phyloP scores from a whole-genome alignment of 257 asterid genomes.

The Schizonepeta tenuifolia region DNA sequence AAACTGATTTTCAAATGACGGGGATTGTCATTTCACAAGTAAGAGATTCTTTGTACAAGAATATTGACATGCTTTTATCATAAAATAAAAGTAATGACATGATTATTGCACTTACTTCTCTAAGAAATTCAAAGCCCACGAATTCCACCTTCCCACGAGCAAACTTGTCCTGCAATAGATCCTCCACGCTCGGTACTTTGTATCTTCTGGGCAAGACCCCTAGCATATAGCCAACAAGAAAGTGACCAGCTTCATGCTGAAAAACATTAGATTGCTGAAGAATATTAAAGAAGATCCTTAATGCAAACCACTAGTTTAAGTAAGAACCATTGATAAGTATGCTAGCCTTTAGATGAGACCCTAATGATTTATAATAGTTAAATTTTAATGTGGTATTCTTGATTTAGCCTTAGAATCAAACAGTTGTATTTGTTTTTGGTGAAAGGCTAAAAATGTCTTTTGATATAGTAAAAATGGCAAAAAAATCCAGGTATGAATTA shows the following conservation, averaged over 20 bases:
- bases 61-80: background rate
- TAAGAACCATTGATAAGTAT: background rate
- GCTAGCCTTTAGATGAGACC: no score
- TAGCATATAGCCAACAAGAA: conserved; percentile 71
- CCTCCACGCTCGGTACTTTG: conserved; percentile 62
- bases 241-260: conserved; percentile 91
- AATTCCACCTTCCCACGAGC: conserved; percentile 66
- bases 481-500: no score
- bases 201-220: conserved; percentile 73
- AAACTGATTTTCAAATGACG: background rate
- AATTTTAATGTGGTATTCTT: no score
- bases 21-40: conserved; percentile 11
- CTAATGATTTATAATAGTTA: no score
- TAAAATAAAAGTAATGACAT: conserved; percentile 14
- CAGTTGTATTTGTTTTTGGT: no score
- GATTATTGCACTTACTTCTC: conserved; percentile 48
- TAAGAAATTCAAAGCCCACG: conserved; percentile 68
- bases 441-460: no score
- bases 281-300: conserved; percentile 4
- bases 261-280: conserved; percentile 20
- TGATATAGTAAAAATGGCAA: no score
- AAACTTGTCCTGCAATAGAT: conserved; percentile 51
- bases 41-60: background rate
- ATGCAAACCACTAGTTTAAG: background rate
- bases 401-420: no score